phyloP scores from a whole-genome alignment of 1,284 basidiomycete species.

The Cryptococcus maquisensis region DNA sequence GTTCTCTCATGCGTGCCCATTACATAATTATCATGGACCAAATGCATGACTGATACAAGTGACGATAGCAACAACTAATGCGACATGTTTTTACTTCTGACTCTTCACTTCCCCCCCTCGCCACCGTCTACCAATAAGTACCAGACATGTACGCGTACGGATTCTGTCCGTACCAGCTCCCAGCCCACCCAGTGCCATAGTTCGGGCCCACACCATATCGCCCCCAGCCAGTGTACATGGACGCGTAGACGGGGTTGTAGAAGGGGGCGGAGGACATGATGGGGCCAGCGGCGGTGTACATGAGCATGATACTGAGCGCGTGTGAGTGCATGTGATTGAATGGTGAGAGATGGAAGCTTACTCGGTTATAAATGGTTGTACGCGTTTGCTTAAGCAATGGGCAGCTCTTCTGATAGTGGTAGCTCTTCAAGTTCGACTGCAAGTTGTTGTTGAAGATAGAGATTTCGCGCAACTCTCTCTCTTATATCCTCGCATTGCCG shows the following conservation, averaged over 20 bases:
- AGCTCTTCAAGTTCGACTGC: neutral
- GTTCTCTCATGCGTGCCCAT: too few relatives aligned
- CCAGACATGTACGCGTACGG: constrained; percentile 30
- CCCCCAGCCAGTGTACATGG: constrained; percentile 19
- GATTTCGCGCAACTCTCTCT: neutral
- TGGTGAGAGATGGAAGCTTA: neutral
- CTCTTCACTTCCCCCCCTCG: too few relatives aligned
- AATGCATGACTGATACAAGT: too few relatives aligned
- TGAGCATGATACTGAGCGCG: constrained; percentile 11
- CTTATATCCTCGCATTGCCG: neutral
- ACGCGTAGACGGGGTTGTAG: constrained; percentile 17
- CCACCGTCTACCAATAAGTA: constrained; percentile 22
- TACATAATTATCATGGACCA: too few relatives aligned
- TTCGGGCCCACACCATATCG: constrained; percentile 27
- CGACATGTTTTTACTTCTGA: too few relatives aligned
- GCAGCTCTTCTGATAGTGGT: constrained; percentile 3
- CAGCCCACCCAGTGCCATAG: constrained; percentile 23
- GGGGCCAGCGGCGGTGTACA: constrained; percentile 23
- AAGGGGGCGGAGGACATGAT: constrained; percentile 21
- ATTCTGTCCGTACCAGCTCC: constrained; percentile 16
- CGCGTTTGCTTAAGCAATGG: neutral
- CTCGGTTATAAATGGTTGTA: neutral
- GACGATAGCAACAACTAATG: too few relatives aligned
- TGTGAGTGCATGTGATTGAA: neutral
- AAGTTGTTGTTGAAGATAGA: too few relatives aligned